A percentile compares a stretch with the other conserved stretches of the same genome.
These are phyloP conservation scores for Wickerhamiella alocasiicola DNA, from an alignment of 805 yeast genomes.

Conservation along the genomic window DNA sequence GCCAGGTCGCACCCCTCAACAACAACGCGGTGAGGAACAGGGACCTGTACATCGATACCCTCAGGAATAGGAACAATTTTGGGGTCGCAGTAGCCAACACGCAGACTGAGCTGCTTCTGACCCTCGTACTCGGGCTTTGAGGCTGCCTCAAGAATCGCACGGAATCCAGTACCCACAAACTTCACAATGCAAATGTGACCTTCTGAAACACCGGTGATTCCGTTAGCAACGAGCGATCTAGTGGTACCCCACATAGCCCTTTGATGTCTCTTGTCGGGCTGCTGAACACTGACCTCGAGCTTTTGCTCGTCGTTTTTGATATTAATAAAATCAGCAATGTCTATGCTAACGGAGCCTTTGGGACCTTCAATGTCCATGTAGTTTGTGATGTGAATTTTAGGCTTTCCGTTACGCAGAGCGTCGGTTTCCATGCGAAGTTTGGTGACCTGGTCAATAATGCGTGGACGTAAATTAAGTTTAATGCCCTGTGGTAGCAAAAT, in stretches of 20 bases:
- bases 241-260: conserved; percentile 92
- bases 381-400: conserved; percentile 44
- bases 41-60: conserved; percentile 60
- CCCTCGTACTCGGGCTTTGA: conserved; percentile 27
- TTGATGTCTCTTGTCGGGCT: conserved; percentile 50
- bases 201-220: conserved; percentile 77
- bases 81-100: conserved; percentile 77
- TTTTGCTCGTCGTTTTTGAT: conserved; percentile 28
- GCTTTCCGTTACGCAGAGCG: conserved; percentile 54
- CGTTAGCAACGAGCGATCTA: conserved; percentile 64
- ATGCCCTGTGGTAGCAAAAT: conserved; percentile 56
- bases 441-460: conserved; percentile 23
- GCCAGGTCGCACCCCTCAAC: conserved; percentile 84
- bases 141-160: conserved; percentile 61
- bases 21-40: conserved; percentile 74
- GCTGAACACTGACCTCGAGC: conserved; percentile 44
- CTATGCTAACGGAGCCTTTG: conserved; percentile 49
- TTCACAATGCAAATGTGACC: conserved; percentile 81
- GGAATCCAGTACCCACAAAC: conserved; percentile 94
- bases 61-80: conserved; percentile 69
- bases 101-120: conserved; percentile 51
- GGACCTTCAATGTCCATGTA: conserved; percentile 62
- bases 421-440: conserved; percentile 40
- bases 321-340: conserved; percentile 60
- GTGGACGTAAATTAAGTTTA: conserved; percentile 28